phyloP scores from a whole-genome alignment of 371 early-diverging fungal genomes.

The Lichtheimia ornata region DNA sequence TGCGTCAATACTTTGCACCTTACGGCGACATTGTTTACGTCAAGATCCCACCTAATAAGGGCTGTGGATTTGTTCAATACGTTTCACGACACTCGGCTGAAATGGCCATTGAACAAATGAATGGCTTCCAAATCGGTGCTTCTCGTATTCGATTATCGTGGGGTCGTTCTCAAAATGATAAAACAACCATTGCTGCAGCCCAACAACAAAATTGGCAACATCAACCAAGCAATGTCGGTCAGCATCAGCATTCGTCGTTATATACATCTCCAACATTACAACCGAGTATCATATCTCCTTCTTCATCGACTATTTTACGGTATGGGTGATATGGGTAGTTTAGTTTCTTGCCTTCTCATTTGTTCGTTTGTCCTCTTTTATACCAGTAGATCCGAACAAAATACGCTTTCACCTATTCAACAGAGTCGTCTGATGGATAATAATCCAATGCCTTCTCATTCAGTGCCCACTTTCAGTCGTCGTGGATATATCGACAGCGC shows the following conservation, averaged over 20 bases:
- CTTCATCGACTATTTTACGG: no score
- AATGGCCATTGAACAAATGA: slow-evolving; percentile 84
- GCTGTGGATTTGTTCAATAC: slow-evolving; percentile 93
- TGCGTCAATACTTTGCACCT: slow-evolving; percentile 70
- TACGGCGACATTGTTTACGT: slow-evolving; percentile 90
- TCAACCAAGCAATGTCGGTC: slow-evolving; percentile 76
- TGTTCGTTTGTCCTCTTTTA: no score
- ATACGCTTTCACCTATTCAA: no score
- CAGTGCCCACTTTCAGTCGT: no score
- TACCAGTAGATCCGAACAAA: no score
- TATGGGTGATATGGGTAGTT: no score
- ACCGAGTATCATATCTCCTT: no score
- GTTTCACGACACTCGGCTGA: slow-evolving; percentile 82
- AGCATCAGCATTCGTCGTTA: slow-evolving; percentile 20
- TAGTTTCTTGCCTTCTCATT: no score
- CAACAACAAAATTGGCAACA: slow-evolving; percentile 64
- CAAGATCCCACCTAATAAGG: slow-evolving; percentile 91
- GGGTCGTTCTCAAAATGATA: slow-evolving; percentile 67
- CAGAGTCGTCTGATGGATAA: no score
- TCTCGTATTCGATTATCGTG: slow-evolving; percentile 88
- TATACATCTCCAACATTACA: no score
- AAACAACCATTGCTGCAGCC: neutral
- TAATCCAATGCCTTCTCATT: no score
- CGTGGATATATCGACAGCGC: no score
- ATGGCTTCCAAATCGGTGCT: slow-evolving; percentile 78